Evolutionary conservation across 768 basidiomycete species (phyloP).

Genomic region (Hypsizygus marmoreus): DNA sequence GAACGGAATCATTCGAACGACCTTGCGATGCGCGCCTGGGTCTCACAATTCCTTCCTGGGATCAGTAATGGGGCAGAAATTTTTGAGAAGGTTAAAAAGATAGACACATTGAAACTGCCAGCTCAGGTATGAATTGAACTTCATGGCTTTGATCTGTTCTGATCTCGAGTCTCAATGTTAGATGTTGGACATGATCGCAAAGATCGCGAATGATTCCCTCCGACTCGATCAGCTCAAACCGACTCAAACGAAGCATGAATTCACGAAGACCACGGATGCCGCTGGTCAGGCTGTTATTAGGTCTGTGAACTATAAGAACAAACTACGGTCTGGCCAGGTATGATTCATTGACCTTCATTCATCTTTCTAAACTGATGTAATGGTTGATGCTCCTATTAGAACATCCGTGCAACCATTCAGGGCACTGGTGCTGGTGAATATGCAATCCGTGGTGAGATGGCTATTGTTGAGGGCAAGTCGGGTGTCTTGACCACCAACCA

Average conservation of each 20-base stretch:
- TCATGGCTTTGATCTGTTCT: neutral
- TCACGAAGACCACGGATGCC: slow-evolving; percentile 26
- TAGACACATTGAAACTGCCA: slow-evolving; percentile 44
- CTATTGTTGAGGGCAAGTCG: slow-evolving; percentile 41
- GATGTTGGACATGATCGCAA: slow-evolving; percentile 45
- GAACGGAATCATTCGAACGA: slow-evolving; percentile 33
- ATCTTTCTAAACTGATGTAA: slow-evolving; percentile 11
- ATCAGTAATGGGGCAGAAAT: slow-evolving; percentile 42
- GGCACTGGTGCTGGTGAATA: slow-evolving; percentile 34
- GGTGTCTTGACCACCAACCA: slow-evolving; percentile 25
- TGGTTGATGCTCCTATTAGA: slow-evolving; percentile 5
- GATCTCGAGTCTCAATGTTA: too few species aligned
- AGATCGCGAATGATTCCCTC: slow-evolving; percentile 44
- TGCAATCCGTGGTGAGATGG: slow-evolving; percentile 41
- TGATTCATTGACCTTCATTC: slow-evolving; percentile 4
- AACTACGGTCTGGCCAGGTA: slow-evolving; percentile 40
- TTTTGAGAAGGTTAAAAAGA: slow-evolving; percentile 42
- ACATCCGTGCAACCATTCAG: slow-evolving; percentile 5
- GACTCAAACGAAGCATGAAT: slow-evolving; percentile 40
- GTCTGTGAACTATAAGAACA: slow-evolving; percentile 40
- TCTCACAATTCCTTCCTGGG: slow-evolving; percentile 46
- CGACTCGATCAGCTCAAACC: slow-evolving; percentile 54
- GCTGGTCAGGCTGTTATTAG: slow-evolving; percentile 27
- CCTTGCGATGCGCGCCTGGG: slow-evolving; percentile 49
- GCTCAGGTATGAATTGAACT: slow-evolving; percentile 31